A percentile compares a stretch with the other conserved stretches of the same genome.
Conservation (phyloP, 441 rosid genomes). For the Sinapis alba region DNA sequence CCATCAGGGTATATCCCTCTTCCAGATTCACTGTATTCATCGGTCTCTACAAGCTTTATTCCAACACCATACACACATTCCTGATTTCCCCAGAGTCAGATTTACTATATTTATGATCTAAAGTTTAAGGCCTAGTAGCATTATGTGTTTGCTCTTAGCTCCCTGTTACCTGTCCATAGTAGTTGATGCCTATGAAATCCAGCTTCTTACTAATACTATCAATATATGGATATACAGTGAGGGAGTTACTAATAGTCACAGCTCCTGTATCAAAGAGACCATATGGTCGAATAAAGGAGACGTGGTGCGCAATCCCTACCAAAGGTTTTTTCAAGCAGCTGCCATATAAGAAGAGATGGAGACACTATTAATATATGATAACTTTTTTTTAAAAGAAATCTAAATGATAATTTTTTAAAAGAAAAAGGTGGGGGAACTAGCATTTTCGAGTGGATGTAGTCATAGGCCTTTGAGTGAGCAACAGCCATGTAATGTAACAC, state of each 20-base stretch:
- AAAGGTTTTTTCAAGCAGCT: slow-evolving; percentile 48
- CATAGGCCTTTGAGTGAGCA: slow-evolving; percentile 85
- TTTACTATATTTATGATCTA: neutral
- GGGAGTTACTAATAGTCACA: slow-evolving; percentile 73
- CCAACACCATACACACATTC: slow-evolving; percentile 84
- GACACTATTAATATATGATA: neutral
- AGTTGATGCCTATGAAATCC: slow-evolving; percentile 49
- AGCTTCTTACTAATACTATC: slow-evolving; percentile 73
- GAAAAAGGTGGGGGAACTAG: slow-evolving; percentile 22
- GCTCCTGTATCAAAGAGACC: slow-evolving; percentile 90
- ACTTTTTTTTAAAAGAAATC: neutral
- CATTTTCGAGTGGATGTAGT: slow-evolving; percentile 77
- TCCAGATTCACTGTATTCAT: slow-evolving; percentile 98
- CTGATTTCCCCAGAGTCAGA: slow-evolving; percentile 38
- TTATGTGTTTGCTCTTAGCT: neutral
- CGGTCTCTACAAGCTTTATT: slow-evolving; percentile 85
- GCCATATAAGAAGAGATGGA: slow-evolving; percentile 26
- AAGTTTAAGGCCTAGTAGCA: neutral
- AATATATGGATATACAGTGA: slow-evolving; percentile 69
- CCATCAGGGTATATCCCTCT: slow-evolving; percentile 98
- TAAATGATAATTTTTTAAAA: neutral
- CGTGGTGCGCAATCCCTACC: slow-evolving; percentile 93
- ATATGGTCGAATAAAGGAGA: slow-evolving; percentile 86
- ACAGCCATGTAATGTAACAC: slow-evolving; percentile 85
- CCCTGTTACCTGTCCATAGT: neutral